Evolutionary conservation across 768 basidiomycete genomes (phyloP).

Genomic region (Gyrodon lividus): DNA sequence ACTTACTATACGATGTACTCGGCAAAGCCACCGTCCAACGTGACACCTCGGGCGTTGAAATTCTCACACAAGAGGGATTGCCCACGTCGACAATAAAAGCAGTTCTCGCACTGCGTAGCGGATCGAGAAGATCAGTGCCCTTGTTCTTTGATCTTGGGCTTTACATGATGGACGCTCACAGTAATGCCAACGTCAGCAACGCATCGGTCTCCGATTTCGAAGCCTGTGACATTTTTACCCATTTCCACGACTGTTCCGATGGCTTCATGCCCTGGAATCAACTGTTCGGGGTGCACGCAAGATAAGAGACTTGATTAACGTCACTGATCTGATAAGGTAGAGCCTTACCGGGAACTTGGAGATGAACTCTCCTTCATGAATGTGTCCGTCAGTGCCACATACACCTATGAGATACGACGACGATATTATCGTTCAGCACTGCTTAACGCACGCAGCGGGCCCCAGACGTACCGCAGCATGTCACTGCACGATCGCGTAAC

Average conservation of each 20-base stretch:
- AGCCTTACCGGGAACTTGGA: conserved; percentile 50
- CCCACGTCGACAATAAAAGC: conserved; percentile 89
- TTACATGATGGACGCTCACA: conserved; percentile 39
- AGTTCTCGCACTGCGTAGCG: conserved; percentile 64
- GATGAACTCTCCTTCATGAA: conserved; percentile 66
- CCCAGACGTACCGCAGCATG: conserved; percentile 40
- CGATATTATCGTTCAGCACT: background rate
- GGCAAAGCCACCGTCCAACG: conserved; percentile 82
- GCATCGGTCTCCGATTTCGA: conserved; percentile 75
- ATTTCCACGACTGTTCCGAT: conserved; percentile 72
- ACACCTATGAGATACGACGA: conserved; percentile 38
- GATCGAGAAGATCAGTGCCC: conserved; percentile 1
- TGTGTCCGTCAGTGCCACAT: conserved; percentile 63
- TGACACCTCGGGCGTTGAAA: conserved; percentile 79
- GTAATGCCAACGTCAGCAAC: conserved; percentile 79
- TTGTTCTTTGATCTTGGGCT: background rate
- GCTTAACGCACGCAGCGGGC: background rate
- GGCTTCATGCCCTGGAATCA: conserved; percentile 74
- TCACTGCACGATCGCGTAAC: conserved; percentile 28
- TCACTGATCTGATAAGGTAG: conserved; percentile 14
- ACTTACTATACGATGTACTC: conserved; percentile 84
- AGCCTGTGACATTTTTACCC: conserved; percentile 79
- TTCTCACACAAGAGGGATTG: conserved; percentile 80
- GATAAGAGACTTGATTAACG: conserved; percentile 20
- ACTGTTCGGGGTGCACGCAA: conserved; percentile 31